Conservation (phyloP, 2,329 filamentous ascomycete species). For the Ploettnerulaceae sp. region DNA sequence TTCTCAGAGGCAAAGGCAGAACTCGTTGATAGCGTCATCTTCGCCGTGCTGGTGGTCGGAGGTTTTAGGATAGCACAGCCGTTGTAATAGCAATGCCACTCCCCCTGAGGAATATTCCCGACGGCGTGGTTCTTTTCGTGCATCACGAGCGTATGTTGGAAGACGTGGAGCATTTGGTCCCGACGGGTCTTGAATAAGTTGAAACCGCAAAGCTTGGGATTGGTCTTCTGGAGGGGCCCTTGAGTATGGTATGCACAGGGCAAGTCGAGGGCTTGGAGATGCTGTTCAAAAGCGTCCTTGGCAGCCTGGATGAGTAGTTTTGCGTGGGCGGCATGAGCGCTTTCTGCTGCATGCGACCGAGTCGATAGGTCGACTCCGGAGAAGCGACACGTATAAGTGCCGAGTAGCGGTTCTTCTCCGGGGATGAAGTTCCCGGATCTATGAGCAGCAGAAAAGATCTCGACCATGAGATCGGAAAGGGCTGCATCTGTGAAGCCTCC, state of each 20-base stretch:
- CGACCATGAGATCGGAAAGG: too few species aligned
- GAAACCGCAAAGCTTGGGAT: slow-evolving; percentile 7
- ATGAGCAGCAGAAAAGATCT: too few species aligned
- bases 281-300: slow-evolving; percentile 1
- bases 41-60: background rate
- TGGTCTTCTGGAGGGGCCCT: slow-evolving; percentile 5
- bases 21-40: background rate
- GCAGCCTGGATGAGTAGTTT: slow-evolving; percentile 2
- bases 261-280: slow-evolving; percentile 4
- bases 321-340: slow-evolving; percentile 5
- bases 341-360: background rate
- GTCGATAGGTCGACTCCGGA: slow-evolving; percentile 7
- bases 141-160: background rate
- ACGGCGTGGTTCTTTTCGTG: background rate
- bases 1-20: background rate
- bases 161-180: background rate
- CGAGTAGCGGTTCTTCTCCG: too few species aligned
- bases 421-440: slow-evolving; percentile 7
- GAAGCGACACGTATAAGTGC: slow-evolving; percentile 9
- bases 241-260: slow-evolving; percentile 5
- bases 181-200: background rate
- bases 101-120: background rate
- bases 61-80: background rate
- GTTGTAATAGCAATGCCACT: background rate
- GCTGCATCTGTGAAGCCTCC: slow-evolving; percentile 4